These are phyloP conservation scores for Metarhizium anisopliae DNA, from an alignment of 2,329 filamentous ascomycete genomes.

Conservation along the genomic window DNA sequence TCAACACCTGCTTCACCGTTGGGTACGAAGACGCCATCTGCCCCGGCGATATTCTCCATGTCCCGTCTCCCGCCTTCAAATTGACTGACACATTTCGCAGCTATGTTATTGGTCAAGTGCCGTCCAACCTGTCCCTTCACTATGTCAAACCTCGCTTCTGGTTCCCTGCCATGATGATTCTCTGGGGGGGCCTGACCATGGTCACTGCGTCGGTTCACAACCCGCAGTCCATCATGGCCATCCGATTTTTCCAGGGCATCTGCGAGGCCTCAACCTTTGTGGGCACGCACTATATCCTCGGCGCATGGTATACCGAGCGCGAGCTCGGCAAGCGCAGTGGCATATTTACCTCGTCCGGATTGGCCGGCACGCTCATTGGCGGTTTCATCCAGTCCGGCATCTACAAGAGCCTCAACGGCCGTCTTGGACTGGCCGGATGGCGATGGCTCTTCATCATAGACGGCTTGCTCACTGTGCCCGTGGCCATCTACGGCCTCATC, in stretches of 20 bases:
- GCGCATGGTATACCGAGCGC: constrained; percentile 49
- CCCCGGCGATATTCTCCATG: too few relatives aligned
- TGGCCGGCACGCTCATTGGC: constrained; percentile 41
- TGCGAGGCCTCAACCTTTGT: constrained; percentile 30
- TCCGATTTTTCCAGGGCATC: constrained; percentile 30
- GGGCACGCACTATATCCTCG: constrained; percentile 33
- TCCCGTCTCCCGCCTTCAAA: not conserved
- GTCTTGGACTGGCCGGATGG: constrained; percentile 53
- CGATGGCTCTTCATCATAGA: constrained; percentile 65
- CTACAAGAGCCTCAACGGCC: constrained; percentile 32
- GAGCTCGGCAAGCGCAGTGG: constrained; percentile 56
- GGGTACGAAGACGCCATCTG: constrained; percentile 37
- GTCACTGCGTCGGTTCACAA: constrained; percentile 30
- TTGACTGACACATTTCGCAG: constrained; percentile 9
- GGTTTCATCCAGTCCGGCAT: constrained; percentile 58
- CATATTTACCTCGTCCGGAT: constrained; percentile 52
- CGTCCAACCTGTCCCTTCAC: constrained; percentile 52
- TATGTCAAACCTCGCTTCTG: constrained; percentile 55
- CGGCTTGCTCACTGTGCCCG: constrained; percentile 37
- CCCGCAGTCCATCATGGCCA: constrained; percentile 27
- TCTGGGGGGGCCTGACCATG: constrained; percentile 58
- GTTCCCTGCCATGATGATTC: constrained; percentile 53
- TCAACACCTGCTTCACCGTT: constrained; percentile 44
- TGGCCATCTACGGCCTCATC: constrained; percentile 25
- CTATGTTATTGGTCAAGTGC: constrained; percentile 49